These are phyloP conservation scores for Scedosporium minutisporum DNA, from an alignment of 2,329 filamentous ascomycete species.

Conservation along the genomic window DNA sequence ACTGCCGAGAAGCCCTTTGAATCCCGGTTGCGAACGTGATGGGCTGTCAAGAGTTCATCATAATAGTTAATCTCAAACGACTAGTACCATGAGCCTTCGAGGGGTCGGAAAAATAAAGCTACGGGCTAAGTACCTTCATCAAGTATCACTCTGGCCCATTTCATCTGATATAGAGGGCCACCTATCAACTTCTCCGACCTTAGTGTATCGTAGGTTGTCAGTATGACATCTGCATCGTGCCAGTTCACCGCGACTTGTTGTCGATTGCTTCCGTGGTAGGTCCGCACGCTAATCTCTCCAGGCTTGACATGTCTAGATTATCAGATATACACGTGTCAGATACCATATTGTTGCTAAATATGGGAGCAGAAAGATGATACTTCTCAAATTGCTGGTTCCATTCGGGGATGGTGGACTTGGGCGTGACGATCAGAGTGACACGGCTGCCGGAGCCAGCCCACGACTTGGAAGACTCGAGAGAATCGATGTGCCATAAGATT, in stretches of 20 bases:
- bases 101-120: too few relatives aligned
- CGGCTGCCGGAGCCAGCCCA: background rate
- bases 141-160: slow-evolving; percentile 32
- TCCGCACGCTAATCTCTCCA: background rate
- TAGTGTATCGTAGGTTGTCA: background rate
- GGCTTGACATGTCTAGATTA: background rate
- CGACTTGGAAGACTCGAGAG: background rate
- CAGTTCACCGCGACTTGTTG: background rate
- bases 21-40: slow-evolving; percentile 37
- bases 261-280: background rate
- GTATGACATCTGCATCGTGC: background rate
- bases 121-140: slow-evolving; percentile 29
- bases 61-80: too few relatives aligned
- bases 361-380: background rate
- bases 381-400: background rate
- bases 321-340: background rate
- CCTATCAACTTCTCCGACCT: background rate
- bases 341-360: background rate
- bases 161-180: slow-evolving; percentile 20
- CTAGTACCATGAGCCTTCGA: background rate
- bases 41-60: slow-evolving; percentile 25
- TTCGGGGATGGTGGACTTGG: background rate
- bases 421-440: background rate
- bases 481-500: background rate
- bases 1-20: slow-evolving; percentile 35